Conservation (phyloP, 192 early-diverging fungal genomes). For the Umbelopsis isabellina region DNA sequence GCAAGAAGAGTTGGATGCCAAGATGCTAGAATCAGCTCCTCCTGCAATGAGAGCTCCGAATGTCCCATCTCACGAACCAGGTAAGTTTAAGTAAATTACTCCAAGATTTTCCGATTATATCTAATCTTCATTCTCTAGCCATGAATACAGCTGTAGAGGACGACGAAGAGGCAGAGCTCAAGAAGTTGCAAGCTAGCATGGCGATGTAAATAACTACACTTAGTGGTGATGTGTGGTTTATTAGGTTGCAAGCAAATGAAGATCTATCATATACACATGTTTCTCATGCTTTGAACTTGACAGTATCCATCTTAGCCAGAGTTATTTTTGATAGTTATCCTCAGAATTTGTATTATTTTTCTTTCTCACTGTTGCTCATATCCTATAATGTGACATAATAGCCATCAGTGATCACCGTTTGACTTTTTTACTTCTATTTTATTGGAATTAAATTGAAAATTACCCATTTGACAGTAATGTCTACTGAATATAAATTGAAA, state of each 20-base stretch:
- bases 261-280: not conserved
- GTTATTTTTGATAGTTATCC: constrained; percentile 4
- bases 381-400: constrained; percentile 1
- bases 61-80: constrained; percentile 65
- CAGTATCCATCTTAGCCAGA: not conserved
- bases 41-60: constrained; percentile 67
- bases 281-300: not conserved
- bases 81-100: constrained; percentile 41
- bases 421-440: too few relatives aligned
- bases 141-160: constrained; percentile 46
- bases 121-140: constrained; percentile 35
- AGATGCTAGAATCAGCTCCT: constrained; percentile 75
- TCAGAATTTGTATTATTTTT: constrained; percentile 21
- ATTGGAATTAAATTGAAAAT: too few relatives aligned
- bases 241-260: not conserved
- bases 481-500: too few relatives aligned
- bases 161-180: constrained; percentile 86
- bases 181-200: constrained; percentile 77
- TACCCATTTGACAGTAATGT: too few relatives aligned
- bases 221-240: not conserved
- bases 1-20: constrained; percentile 88
- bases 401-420: not conserved
- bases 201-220: constrained; percentile 55
- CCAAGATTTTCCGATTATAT: not conserved
- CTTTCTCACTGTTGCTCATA: constrained; percentile 13